Conservation (phyloP, 805 yeast genomes). For the Metschnikowia lunata region DNA sequence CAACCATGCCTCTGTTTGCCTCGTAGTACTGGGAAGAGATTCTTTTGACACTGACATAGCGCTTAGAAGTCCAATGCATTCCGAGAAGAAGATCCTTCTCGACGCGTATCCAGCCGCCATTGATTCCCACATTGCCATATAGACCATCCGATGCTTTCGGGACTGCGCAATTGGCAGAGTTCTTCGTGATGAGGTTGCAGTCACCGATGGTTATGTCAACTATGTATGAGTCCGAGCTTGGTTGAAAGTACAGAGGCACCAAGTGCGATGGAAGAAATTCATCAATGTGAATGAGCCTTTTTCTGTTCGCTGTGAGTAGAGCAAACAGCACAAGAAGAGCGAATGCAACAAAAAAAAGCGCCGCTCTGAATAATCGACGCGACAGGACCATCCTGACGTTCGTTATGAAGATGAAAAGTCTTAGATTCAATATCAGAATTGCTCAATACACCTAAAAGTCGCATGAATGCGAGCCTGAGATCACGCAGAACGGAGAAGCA, state of each 20-base stretch:
- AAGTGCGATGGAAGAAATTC: slow-evolving; percentile 10
- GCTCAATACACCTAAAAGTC: too few species aligned
- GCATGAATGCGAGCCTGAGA: too few species aligned
- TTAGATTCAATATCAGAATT: too few species aligned
- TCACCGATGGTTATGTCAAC: slow-evolving; percentile 39
- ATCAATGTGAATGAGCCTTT: slow-evolving; percentile 29
- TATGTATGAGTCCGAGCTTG: slow-evolving; percentile 34
- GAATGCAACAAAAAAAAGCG: slow-evolving; percentile 19
- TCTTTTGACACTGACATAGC: slow-evolving; percentile 34
- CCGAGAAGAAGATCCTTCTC: slow-evolving; percentile 47
- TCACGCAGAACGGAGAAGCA: too few species aligned
- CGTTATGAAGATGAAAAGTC: too few species aligned
- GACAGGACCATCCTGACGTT: slow-evolving; percentile 24
- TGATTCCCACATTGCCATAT: slow-evolving; percentile 13
- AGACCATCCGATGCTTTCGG: slow-evolving; percentile 11
- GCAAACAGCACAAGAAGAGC: slow-evolving; percentile 19
- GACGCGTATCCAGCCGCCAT: slow-evolving; percentile 38
- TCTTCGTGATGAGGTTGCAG: slow-evolving; percentile 22
- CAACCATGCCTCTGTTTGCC: slow-evolving; percentile 24
- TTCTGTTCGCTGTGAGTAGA: slow-evolving; percentile 37
- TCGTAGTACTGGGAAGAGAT: slow-evolving; percentile 20
- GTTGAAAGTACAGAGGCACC: slow-evolving; percentile 40
- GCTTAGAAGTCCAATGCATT: slow-evolving; percentile 38
- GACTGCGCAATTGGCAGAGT: slow-evolving; percentile 10
- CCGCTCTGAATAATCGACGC: slow-evolving; percentile 28